These are phyloP conservation scores for Shiraia bambusicola DNA, from an alignment of 2,329 filamentous ascomycete species.

Conservation along the genomic window DNA sequence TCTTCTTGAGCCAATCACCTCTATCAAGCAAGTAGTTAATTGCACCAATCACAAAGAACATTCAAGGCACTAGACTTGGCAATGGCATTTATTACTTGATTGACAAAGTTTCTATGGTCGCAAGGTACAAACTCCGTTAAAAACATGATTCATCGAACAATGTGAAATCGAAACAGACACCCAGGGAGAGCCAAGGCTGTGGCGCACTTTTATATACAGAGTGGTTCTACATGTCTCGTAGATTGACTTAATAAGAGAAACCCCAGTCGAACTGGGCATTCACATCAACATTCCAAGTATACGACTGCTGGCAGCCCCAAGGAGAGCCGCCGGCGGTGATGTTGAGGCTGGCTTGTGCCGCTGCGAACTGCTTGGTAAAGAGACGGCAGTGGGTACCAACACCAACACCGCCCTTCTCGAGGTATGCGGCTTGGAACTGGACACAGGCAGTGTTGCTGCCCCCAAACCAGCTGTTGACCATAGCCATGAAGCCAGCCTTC, in stretches of 20 bases:
- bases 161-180: too few relatives aligned
- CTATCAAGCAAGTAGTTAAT: too few relatives aligned
- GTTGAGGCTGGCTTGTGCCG: constrained; percentile 21
- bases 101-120: too few relatives aligned
- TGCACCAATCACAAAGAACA: too few relatives aligned
- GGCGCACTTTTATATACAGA: too few relatives aligned
- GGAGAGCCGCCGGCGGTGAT: constrained; percentile 14
- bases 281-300: constrained; percentile 24
- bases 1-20: too few relatives aligned
- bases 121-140: too few relatives aligned
- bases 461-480: constrained; percentile 18
- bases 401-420: constrained; percentile 24
- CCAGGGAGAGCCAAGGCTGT: too few relatives aligned
- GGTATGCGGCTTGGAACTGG: constrained; percentile 29
- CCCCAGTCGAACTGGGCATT: constrained; percentile 27
- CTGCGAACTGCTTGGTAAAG: constrained; percentile 26
- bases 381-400: constrained; percentile 31
- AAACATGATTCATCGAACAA: too few relatives aligned
- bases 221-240: too few relatives aligned
- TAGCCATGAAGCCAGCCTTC: constrained; percentile 13
- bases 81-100: too few relatives aligned
- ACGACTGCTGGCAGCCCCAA: constrained; percentile 29
- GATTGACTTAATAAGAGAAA: neutral
- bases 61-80: too few relatives aligned
- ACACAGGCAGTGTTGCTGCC: constrained; percentile 24